Evolutionary conservation across 2,329 filamentous ascomycete species (phyloP).

Genomic region (Meredithiella fracta): DNA sequence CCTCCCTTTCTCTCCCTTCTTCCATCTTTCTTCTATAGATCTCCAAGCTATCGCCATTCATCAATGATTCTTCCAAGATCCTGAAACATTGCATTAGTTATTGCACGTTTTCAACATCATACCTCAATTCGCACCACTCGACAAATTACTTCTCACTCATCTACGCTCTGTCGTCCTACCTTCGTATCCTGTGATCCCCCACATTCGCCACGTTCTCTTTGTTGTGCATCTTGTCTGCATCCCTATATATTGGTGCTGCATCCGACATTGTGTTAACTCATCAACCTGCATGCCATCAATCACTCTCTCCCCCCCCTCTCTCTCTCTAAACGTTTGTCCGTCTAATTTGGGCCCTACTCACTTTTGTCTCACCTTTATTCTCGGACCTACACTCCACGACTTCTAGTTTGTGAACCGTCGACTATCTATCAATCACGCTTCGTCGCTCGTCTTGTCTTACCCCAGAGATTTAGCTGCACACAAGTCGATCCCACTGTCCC

Average conservation of each 20-base stretch:
- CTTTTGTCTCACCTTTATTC: conserved; percentile 4
- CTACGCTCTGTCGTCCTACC: not conserved
- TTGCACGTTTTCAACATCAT: too few species aligned
- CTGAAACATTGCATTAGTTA: too few species aligned
- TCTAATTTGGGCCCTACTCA: conserved; percentile 2
- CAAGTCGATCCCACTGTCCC: not conserved
- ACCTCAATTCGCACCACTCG: too few species aligned
- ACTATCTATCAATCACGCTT: not conserved
- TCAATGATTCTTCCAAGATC: too few species aligned
- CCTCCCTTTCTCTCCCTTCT: not conserved
- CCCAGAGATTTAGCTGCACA: not conserved
- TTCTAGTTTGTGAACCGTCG: not conserved
- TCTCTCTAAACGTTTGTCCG: not conserved
- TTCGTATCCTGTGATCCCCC: not conserved
- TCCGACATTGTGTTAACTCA: not conserved
- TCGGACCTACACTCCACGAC: not conserved
- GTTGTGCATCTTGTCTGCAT: not conserved
- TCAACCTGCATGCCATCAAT: not conserved
- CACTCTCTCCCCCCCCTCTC: not conserved
- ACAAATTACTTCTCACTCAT: not conserved
- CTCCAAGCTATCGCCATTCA: not conserved
- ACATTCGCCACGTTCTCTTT: not conserved
- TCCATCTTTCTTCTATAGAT: not conserved
- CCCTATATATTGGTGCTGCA: not conserved
- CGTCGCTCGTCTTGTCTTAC: not conserved